phyloP scores from a whole-genome alignment of 805 yeast species.

The Candida montana region DNA sequence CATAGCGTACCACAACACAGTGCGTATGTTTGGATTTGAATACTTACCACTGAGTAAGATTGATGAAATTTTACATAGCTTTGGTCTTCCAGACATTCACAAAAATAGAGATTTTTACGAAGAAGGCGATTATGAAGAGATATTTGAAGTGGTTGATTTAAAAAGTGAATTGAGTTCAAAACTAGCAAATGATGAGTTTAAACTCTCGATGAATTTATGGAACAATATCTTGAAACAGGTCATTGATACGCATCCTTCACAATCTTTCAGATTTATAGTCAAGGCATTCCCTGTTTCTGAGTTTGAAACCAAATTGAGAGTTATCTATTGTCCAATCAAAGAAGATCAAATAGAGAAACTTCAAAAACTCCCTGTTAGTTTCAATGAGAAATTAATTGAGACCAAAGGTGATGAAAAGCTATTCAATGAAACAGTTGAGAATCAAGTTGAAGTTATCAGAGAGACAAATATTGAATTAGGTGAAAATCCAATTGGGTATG shows the following conservation, averaged over 20 bases:
- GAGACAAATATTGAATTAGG: slow-evolving; percentile 18
- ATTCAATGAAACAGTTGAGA: slow-evolving; percentile 10
- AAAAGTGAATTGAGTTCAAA: slow-evolving; percentile 21
- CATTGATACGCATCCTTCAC: slow-evolving; percentile 25
- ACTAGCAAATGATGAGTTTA: slow-evolving; percentile 67
- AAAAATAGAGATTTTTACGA: slow-evolving; percentile 8
- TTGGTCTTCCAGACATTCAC: slow-evolving; percentile 22
- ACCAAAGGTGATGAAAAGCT: slow-evolving; percentile 5
- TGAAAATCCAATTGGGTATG: slow-evolving; percentile 32
- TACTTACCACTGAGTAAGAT: slow-evolving; percentile 72
- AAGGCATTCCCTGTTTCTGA: slow-evolving; percentile 14
- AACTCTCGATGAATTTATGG: slow-evolving; percentile 50
- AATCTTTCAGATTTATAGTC: slow-evolving; percentile 34
- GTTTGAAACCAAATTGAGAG: slow-evolving; percentile 26
- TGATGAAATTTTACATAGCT: slow-evolving; percentile 57
- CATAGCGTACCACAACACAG: slow-evolving; percentile 83
- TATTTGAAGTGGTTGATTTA: slow-evolving; percentile 3
- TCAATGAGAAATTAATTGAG: slow-evolving; percentile 8
- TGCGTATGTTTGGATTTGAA: slow-evolving; percentile 82
- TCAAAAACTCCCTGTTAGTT: slow-evolving; percentile 15
- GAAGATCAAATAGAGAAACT: slow-evolving; percentile 23
- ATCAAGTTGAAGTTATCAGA: slow-evolving; percentile 18
- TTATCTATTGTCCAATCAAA: slow-evolving; percentile 30
- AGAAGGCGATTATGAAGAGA: neutral
- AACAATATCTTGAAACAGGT: slow-evolving; percentile 38